phyloP scores from a whole-genome alignment of 2,329 filamentous ascomycete species.

The Calonectria ilicicola region DNA sequence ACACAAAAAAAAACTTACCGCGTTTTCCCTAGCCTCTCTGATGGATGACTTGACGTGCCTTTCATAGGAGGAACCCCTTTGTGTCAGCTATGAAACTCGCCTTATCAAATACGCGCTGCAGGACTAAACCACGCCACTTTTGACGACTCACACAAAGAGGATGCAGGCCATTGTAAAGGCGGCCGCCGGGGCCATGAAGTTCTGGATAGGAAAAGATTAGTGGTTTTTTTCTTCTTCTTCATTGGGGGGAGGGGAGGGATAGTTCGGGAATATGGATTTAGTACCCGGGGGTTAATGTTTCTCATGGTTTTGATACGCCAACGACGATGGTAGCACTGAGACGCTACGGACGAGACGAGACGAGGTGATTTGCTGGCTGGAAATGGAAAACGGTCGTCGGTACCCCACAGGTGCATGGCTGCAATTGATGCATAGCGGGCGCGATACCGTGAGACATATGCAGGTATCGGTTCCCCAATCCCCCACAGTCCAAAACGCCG shows the following conservation, averaged over 20 bases:
- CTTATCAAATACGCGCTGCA: neutral
- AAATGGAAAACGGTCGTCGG: neutral
- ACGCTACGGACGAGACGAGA: neutral
- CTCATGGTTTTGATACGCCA: neutral
- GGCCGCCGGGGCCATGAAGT: constrained; percentile 61
- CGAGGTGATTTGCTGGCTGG: constrained; percentile 4
- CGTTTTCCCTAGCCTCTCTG: constrained; percentile 50
- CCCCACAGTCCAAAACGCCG: constrained; percentile 27
- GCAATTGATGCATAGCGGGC: constrained; percentile 42
- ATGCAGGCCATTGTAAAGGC: constrained; percentile 67
- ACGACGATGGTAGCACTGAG: neutral
- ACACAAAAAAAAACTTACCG: constrained; percentile 28
- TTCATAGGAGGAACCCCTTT: neutral
- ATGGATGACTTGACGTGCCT: constrained; percentile 59
- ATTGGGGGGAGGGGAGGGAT: neutral
- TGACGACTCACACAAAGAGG: constrained; percentile 57
- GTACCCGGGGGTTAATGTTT: constrained; percentile 46
- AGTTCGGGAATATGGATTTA: neutral
- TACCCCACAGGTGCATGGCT: constrained; percentile 36
- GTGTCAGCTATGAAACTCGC: neutral
- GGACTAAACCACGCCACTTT: constrained; percentile 31
- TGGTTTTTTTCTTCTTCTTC: neutral
- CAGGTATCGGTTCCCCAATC: constrained; percentile 5
- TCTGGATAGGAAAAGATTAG: constrained; percentile 44
- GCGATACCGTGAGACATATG: constrained; percentile 13